Conservation (phyloP, 495 filamentous ascomycete species). For the Hyaloscypha finlandica region DNA sequence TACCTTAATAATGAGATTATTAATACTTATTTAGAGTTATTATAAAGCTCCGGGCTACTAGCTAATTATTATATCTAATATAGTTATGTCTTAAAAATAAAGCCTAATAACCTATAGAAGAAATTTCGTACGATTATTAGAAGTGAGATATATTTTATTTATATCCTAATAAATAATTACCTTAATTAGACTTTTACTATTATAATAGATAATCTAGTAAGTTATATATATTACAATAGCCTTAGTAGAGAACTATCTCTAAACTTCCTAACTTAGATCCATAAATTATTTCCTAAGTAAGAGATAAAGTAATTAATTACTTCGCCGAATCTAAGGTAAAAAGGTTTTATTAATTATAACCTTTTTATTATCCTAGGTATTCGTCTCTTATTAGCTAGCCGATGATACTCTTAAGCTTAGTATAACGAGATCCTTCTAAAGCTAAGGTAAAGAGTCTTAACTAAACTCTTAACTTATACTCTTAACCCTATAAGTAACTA, state of each 20-base stretch:
- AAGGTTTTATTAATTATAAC: conserved; percentile 1
- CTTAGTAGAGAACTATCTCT: neutral
- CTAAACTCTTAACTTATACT: conserved; percentile 12
- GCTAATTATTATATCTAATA: neutral
- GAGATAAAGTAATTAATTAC: neutral
- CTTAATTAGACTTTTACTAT: conserved; percentile 10
- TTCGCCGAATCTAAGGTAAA: neutral
- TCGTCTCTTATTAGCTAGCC: conserved; percentile 1
- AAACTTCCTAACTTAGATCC: conserved; percentile 5
- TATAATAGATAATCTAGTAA: neutral
- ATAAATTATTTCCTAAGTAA: conserved; percentile 2
- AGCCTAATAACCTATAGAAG: neutral
- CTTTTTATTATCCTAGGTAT: conserved; percentile 15
- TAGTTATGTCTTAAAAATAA: neutral
- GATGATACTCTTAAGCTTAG: neutral
- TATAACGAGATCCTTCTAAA: neutral
- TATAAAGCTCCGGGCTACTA: neutral
- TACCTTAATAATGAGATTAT: conserved; percentile 17
- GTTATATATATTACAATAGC: conserved; percentile 12
- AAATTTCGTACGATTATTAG: neutral
- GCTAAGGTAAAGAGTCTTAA: conserved; percentile 16
- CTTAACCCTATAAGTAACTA: conserved; percentile 7
- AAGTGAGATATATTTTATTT: conserved; percentile 16
- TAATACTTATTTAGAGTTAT: conserved; percentile 14
- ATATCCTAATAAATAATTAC: conserved; percentile 3